Evolutionary conservation across 2,329 filamentous ascomycete species (phyloP), one percentile per base, ranked within the genome.

Genomic region (Macroventuria anomochaeta): DNA sequence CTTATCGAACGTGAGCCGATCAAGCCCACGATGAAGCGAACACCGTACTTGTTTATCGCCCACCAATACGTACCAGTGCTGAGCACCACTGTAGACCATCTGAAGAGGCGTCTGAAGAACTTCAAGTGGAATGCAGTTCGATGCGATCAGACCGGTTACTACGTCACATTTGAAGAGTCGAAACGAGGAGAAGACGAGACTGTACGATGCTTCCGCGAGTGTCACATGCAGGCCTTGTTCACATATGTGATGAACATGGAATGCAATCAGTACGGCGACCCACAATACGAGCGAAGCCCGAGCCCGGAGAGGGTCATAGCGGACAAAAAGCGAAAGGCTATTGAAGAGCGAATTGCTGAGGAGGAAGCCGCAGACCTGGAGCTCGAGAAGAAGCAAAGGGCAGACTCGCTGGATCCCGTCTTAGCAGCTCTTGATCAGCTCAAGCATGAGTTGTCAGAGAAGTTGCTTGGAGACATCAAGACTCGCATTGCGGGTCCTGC

Each of bases 201-300:
- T 0, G 88, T 90, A 62, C 83, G 89, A 57, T 97, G 93, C 71
- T 93, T 86, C 73, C 82, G 85, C 47, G 84, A 87, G 44, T 92
- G 90, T 61, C 88, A 97, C 71, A 88, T 89, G 71, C 88, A 88
- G 36, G 84, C 89, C 5, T 85, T 99, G 59, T 99, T 99, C 78
- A 97, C 89, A 1, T 97, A 97, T 64, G 83, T 84, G 55, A 93
- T 99, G 89, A 85, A 86, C 37, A 96, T 99, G 91, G 89, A 93
- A 70, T 87, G 91, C 50, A 88, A 89, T 60, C 81, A 83, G 57
- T 86, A 86, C 65, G 86, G 86, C 33, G 86, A 87, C 65, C 84
- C 85, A 11, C 80, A 85, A 60, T 86, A 87, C 64, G 81, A 85
- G 61, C 75, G 80, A 48, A 81, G 79, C 57, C 80, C 80, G 10